phyloP scores from a whole-genome alignment of 176 grass and related monocot genomes.

The Triticum dicoccoides region DNA sequence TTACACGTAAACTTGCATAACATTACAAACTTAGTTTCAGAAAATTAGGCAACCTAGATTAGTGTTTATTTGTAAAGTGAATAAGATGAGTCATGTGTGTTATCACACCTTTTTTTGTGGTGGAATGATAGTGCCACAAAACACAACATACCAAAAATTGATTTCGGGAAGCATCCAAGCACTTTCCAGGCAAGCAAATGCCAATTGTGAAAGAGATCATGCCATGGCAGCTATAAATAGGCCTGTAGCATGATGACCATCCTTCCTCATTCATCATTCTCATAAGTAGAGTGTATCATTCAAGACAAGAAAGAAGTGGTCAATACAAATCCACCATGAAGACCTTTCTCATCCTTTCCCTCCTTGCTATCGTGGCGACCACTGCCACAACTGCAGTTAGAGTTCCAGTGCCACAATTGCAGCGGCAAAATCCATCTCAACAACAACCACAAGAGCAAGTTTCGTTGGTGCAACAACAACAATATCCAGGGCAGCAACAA shows the following conservation, averaged over 20 bases:
- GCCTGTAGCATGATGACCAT: background rate
- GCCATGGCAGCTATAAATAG: slow-evolving; percentile 1
- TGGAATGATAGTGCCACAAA: background rate
- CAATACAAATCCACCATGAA: background rate
- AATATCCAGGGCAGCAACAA: no score
- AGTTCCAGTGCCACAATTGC: background rate
- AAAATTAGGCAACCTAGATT: background rate
- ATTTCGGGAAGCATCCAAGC: no score
- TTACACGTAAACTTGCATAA: background rate
- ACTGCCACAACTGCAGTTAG: background rate
- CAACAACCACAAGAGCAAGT: background rate
- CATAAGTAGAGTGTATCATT: background rate
- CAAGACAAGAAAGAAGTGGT: background rate
- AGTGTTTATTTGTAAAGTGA: background rate
- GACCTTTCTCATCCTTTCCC: background rate
- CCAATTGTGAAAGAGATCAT: background rate
- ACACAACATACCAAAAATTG: background rate
- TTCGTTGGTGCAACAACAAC: background rate
- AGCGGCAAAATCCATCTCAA: background rate
- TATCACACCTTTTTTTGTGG: background rate
- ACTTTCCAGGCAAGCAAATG: background rate
- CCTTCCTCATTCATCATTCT: background rate
- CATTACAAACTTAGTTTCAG: slow-evolving; percentile 7
- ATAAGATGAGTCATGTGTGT: background rate
- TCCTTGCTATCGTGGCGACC: background rate